Evolutionary conservation across 2,329 filamentous ascomycete species (phyloP), one percentile per base, ranked within the genome.

Genomic region (Ophiocordyceps unilateralis): DNA sequence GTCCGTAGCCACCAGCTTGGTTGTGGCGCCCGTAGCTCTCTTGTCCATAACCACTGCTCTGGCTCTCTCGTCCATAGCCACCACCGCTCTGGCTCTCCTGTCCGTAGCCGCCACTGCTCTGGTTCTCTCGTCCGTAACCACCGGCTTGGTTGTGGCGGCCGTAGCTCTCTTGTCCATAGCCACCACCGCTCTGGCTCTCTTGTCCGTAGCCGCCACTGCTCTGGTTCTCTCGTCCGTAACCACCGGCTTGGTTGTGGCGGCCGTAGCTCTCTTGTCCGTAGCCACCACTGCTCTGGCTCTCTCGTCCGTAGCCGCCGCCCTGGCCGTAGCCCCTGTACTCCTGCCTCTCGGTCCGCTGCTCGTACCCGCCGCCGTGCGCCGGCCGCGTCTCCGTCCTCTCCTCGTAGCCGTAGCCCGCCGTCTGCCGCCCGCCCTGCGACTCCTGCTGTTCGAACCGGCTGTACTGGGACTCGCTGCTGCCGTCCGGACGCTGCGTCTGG

Each of bases 361-460:
- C 70, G 47, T 74, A 78, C 6, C 74, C 70, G 38, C 74, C 71
- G 4, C 68, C 69, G 42, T 66, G 59, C 7, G 57, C 62, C 17
- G 67, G 65, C 10, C 65, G 68, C 8, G 68, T 68, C 54, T 81
- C 72, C 5, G 66, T 70, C 45, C 52, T 65, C 54, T 80, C 67
- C 53, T 80, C 65, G 50, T 76, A 80, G 36, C 73, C 70, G 49
- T 74, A 74, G 24, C 67, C 70, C 20, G 59, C 58, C 20, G 65
- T 60, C 7, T 56, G 55, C 24, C 59, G 54, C 20, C 58, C 55
- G 23, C 57, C 57, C 6, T 56, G 54, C 36, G 63, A 61, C 28
- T 67, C 61, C 40, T 72, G 65, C 52, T 80, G 70, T 51, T 81
- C 76, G 48, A 74, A 78, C 26, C 75, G 72, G 45, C 68, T 66